Evolutionary conservation across 441 rosid species (phyloP).

Genomic region (Euphorbia celastroides): DNA sequence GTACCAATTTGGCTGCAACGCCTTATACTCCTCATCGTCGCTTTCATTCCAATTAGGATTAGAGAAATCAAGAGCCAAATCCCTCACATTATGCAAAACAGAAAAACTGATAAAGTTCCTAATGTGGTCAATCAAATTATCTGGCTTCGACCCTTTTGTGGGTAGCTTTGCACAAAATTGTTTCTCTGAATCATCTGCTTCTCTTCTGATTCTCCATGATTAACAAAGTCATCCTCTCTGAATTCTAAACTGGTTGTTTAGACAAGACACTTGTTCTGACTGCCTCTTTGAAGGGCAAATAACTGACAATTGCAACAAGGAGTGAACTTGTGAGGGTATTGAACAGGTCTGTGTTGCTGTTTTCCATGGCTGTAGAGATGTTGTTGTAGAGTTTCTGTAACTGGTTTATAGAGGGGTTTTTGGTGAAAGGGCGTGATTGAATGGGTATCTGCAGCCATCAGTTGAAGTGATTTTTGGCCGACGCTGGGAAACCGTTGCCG

Average conservation of each 20-base stretch:
- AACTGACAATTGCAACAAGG: slow-evolving; percentile 16
- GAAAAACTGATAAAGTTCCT: slow-evolving; percentile 21
- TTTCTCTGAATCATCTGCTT: slow-evolving; percentile 15
- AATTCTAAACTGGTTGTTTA: slow-evolving; percentile 19
- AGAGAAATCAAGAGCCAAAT: slow-evolving; percentile 32
- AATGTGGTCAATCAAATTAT: slow-evolving; percentile 10
- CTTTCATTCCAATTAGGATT: slow-evolving; percentile 16
- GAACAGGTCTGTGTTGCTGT: background rate
- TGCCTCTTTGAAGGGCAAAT: slow-evolving; percentile 33
- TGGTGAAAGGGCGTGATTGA: background rate
- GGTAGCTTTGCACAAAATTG: slow-evolving; percentile 12
- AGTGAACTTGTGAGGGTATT: slow-evolving; percentile 11
- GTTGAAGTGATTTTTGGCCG: too few relatives aligned
- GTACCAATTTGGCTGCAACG: slow-evolving; percentile 21
- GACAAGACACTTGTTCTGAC: slow-evolving; percentile 27
- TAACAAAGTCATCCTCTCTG: slow-evolving; percentile 19
- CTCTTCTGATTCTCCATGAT: background rate
- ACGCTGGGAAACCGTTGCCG: too few relatives aligned
- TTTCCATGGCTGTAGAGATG: background rate
- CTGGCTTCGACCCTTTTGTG: slow-evolving; percentile 17
- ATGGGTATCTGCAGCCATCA: too few relatives aligned
- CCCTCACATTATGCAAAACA: slow-evolving; percentile 14
- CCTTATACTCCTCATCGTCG: background rate
- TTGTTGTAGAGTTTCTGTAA: background rate
- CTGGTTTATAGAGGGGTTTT: background rate